Evolutionary conservation across 345 rosid species (phyloP).

Genomic region (Acer negundo): DNA sequence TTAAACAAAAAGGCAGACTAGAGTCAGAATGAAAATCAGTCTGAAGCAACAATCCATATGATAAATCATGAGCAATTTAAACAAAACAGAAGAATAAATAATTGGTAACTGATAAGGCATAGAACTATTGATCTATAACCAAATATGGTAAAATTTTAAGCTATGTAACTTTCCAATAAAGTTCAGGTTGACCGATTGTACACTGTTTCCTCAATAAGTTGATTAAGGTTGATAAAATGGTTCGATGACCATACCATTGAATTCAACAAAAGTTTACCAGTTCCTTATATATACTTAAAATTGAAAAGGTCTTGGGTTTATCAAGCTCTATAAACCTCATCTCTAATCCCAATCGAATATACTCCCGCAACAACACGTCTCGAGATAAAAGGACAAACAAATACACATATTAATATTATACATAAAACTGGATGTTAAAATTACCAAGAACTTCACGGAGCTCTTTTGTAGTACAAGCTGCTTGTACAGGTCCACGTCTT

Average conservation of each 20-base stretch:
- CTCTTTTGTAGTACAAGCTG: slow-evolving; percentile 97
- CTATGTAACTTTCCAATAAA: background rate
- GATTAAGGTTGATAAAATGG: background rate
- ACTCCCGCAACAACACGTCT: background rate
- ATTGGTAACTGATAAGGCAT: background rate
- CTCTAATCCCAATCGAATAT: background rate
- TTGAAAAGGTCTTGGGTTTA: background rate
- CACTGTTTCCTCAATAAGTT: background rate
- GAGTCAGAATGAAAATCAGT: slow-evolving; percentile 7
- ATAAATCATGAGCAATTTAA: background rate
- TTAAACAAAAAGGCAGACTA: background rate
- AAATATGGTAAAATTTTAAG: background rate
- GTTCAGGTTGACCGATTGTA: background rate
- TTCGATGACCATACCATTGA: background rate
- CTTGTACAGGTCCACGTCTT: slow-evolving; percentile 96
- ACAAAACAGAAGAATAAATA: background rate
- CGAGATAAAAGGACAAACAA: background rate
- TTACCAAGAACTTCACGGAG: slow-evolving; percentile 90
- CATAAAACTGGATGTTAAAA: background rate
- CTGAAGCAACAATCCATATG: background rate
- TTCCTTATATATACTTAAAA: slow-evolving; percentile 1
- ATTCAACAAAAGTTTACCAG: background rate
- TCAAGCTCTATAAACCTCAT: background rate
- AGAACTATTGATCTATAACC: background rate
- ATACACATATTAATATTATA: background rate